phyloP scores from a whole-genome alignment of 192 early-diverging fungal genomes.

The Linnemannia hyalina region DNA sequence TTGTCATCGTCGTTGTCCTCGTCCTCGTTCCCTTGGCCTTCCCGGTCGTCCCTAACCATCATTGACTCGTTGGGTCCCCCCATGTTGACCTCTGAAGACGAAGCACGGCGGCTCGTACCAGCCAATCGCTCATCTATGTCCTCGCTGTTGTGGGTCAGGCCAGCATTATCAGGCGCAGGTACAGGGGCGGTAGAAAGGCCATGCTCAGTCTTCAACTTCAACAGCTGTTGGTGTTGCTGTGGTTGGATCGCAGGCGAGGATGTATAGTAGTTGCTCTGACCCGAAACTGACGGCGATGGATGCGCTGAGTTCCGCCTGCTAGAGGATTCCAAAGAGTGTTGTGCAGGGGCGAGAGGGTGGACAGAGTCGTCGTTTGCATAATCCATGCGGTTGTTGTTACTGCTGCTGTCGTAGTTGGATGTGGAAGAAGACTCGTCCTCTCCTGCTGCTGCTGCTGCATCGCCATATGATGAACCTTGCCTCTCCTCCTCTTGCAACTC shows the following conservation, averaged over 20 bases:
- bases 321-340: neutral
- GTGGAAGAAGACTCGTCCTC: neutral
- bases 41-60: neutral
- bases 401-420: neutral
- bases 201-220: slow-evolving; percentile 39
- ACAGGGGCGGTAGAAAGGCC: slow-evolving; percentile 12
- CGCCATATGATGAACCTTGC: neutral
- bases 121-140: neutral
- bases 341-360: slow-evolving; percentile 28
- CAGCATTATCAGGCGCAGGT: slow-evolving; percentile 23
- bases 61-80: slow-evolving; percentile 3
- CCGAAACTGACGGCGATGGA: neutral
- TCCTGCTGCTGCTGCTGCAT: neutral
- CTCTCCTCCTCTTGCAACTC: neutral
- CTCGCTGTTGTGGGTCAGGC: slow-evolving; percentile 23
- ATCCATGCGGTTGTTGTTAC: slow-evolving; percentile 20
- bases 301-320: neutral
- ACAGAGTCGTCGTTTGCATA: slow-evolving; percentile 26
- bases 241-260: slow-evolving; percentile 16
- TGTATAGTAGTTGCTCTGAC: neutral
- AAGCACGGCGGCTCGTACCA: slow-evolving; percentile 16
- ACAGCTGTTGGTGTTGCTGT: slow-evolving; percentile 36
- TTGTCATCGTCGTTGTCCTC: neutral
- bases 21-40: slow-evolving; percentile 1
- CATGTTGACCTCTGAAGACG: slow-evolving; percentile 13